phyloP scores from a whole-genome alignment of 768 basidiomycete genomes.

The Saitozyma sp. region DNA sequence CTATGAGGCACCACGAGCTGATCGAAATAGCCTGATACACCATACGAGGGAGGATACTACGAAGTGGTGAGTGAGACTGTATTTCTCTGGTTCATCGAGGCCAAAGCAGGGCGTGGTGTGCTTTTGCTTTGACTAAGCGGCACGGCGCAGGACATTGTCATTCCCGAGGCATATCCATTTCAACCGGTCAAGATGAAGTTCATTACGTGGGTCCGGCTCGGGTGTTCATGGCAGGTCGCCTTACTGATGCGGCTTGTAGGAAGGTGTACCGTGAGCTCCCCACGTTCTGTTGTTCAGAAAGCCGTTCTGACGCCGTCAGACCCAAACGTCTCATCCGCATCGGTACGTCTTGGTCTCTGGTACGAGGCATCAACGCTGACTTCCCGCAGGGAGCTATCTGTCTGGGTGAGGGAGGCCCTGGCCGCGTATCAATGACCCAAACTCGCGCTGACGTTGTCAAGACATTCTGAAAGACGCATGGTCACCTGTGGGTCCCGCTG shows the following conservation, averaged over 20 bases:
- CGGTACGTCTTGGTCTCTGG: conserved; percentile 49
- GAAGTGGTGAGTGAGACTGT: conserved; percentile 69
- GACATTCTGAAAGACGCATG: conserved; percentile 63
- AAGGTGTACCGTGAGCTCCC: conserved; percentile 69
- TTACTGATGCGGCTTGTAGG: conserved; percentile 20
- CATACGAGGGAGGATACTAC: conserved; percentile 87
- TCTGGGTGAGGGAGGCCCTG: conserved; percentile 62
- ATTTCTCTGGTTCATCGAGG: not conserved
- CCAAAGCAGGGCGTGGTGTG: not conserved
- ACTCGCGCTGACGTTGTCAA: conserved; percentile 7
- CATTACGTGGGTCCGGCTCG: conserved; percentile 61
- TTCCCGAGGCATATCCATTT: conserved; percentile 70
- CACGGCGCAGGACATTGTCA: conserved; percentile 72
- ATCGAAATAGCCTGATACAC: conserved; percentile 65
- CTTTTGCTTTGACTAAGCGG: conserved; percentile 13
- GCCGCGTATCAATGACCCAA: not conserved
- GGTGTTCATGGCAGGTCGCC: not conserved
- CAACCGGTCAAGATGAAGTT: conserved; percentile 99
- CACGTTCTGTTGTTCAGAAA: not conserved
- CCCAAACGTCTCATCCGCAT: conserved; percentile 90
- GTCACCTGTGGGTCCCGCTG: conserved; percentile 35
- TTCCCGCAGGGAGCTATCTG: conserved; percentile 76
- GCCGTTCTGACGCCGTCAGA: conserved; percentile 51
- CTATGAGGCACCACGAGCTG: not conserved
- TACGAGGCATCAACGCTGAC: not conserved